Conservation (phyloP, 2,329 filamentous ascomycete species). For the Scedosporium aurantiacum region DNA sequence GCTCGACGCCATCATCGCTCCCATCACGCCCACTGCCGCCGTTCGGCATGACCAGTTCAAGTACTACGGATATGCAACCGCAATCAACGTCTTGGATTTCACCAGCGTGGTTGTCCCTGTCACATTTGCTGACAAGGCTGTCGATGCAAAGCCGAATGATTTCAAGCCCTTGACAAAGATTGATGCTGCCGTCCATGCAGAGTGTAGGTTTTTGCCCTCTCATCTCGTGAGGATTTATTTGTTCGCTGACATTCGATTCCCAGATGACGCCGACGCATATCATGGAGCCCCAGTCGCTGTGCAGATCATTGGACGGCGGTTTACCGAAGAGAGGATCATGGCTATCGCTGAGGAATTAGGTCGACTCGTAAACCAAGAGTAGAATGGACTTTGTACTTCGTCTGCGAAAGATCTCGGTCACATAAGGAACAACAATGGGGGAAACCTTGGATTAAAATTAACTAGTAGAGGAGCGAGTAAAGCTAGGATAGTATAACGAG, state of each 20-base stretch:
- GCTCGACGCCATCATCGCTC: constrained; percentile 27
- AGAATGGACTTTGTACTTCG: no score
- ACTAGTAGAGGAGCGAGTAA: no score
- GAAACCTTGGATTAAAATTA: no score
- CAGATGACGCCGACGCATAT: constrained; percentile 14
- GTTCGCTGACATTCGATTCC: neutral
- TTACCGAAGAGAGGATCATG: constrained; percentile 17
- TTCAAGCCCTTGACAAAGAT: constrained; percentile 13
- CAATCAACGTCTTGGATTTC: constrained; percentile 27
- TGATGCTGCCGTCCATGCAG: constrained; percentile 13
- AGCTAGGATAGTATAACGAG: no score
- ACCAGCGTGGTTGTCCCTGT: constrained; percentile 33
- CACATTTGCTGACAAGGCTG: constrained; percentile 26
- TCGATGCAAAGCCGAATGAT: constrained; percentile 18
- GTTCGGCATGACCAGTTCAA: constrained; percentile 24
- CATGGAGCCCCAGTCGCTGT: constrained; percentile 16
- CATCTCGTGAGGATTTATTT: neutral
- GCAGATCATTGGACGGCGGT: constrained; percentile 16
- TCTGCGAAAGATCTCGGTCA: no score
- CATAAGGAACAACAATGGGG: no score
- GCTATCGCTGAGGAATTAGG: constrained; percentile 24
- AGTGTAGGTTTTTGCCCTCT: constrained; percentile 15
- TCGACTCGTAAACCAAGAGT: constrained; percentile 14
- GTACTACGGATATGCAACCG: constrained; percentile 25
- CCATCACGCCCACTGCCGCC: constrained; percentile 29